Conservation (phyloP, 805 yeast genomes). For the Nakazawaea ernobii region DNA sequence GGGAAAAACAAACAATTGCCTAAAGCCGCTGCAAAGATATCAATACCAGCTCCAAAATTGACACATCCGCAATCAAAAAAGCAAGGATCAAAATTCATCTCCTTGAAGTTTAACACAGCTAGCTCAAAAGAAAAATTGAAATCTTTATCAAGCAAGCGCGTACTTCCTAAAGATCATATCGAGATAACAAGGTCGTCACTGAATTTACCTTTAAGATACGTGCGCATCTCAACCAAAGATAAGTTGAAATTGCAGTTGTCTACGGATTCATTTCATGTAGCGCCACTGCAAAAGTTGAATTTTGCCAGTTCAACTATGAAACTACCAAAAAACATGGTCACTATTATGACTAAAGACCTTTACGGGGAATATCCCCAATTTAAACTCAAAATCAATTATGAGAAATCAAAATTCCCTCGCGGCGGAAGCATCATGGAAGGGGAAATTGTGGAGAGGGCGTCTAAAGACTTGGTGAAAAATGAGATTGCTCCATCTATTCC, state of each 20-base stretch:
- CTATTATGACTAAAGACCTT: background rate
- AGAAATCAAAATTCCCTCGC: background rate
- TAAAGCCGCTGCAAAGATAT: background rate
- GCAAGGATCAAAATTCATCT: background rate
- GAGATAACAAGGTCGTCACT: conserved; percentile 17
- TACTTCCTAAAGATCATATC: background rate
- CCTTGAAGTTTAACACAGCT: background rate
- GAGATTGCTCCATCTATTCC: too few relatives aligned
- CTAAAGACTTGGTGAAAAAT: too few relatives aligned
- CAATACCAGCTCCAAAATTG: background rate
- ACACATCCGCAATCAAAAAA: conserved; percentile 1
- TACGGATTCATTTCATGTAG: conserved; percentile 19
- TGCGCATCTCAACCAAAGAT: conserved; percentile 24
- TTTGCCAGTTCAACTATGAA: background rate
- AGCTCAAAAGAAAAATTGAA: conserved; percentile 1
- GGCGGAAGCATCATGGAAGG: too few relatives aligned
- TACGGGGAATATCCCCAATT: background rate
- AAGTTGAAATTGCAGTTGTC: conserved; percentile 21
- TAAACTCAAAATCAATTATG: background rate
- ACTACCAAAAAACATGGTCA: background rate
- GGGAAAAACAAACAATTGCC: background rate
- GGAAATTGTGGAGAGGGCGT: background rate
- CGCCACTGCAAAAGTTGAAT: too few relatives aligned
- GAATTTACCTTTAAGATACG: conserved; percentile 27
- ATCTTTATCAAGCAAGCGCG: background rate